Conservation (phyloP, 1,139 yeast species). For the Pichia sp. region DNA sequence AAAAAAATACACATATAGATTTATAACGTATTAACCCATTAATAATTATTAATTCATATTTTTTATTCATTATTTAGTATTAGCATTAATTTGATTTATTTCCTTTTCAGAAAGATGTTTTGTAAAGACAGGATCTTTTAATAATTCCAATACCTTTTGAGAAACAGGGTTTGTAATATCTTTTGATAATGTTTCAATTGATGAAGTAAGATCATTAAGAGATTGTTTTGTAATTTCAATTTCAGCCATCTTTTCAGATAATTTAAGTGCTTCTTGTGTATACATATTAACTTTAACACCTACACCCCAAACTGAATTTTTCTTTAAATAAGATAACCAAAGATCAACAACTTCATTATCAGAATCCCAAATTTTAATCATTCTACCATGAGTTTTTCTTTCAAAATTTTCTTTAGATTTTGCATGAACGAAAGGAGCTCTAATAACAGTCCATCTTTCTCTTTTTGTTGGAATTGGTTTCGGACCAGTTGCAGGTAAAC, state of each 20-base stretch:
- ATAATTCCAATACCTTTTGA: constrained; percentile 63
- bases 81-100: constrained; percentile 19
- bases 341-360: constrained; percentile 79
- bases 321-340: constrained; percentile 73
- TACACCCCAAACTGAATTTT: constrained; percentile 75
- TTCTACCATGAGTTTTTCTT: constrained; percentile 74
- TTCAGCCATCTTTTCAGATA: constrained; percentile 30
- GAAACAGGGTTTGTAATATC: constrained; percentile 50
- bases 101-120: constrained; percentile 31
- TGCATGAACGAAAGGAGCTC: constrained; percentile 92
- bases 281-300: constrained; percentile 72
- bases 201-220: constrained; percentile 15
- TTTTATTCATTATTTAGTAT: constrained; percentile 1
- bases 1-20: too few species aligned
- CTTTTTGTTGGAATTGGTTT: constrained; percentile 63
- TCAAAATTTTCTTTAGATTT: constrained; percentile 92
- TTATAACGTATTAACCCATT: too few species aligned
- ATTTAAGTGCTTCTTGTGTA: constrained; percentile 49
- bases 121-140: constrained; percentile 60
- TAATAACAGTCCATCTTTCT: constrained; percentile 89
- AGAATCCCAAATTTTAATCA: constrained; percentile 74
- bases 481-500: constrained; percentile 74
- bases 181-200: constrained; percentile 22
- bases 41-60: too few species aligned
- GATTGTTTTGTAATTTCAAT: constrained; percentile 22